Percentiles rank a stretch among this genome's conserved stretches.
Conservation (phyloP, 169 alveolate genomes). For the Plasmodium reichenowi region DNA sequence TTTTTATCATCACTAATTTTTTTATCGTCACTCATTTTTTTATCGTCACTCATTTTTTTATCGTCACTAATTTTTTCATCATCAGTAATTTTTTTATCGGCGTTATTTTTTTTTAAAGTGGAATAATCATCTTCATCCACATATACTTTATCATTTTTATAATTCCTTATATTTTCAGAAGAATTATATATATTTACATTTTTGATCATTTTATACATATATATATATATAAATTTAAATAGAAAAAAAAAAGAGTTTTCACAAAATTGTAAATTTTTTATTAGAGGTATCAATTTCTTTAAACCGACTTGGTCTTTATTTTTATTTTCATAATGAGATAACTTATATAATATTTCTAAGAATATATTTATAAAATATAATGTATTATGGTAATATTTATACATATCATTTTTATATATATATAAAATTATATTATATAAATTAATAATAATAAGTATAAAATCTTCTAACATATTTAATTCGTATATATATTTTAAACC, state of each 20-base stretch:
- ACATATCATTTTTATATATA: slow-evolving; percentile 21
- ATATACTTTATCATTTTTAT: too few relatives aligned
- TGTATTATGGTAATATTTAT: slow-evolving; percentile 25
- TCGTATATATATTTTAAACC: slow-evolving; percentile 55
- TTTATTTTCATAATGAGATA: slow-evolving; percentile 7
- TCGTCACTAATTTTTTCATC: background rate
- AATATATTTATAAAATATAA: slow-evolving; percentile 24
- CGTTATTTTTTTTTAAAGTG: background rate
- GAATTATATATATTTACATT: too few relatives aligned
- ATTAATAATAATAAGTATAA: slow-evolving; percentile 31
- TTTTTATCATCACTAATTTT: too few relatives aligned
- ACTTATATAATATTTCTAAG: slow-evolving; percentile 28
- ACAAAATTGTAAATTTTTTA: slow-evolving; percentile 11
- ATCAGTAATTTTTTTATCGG: too few relatives aligned
- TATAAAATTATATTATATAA: slow-evolving; percentile 57
- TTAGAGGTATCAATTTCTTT: slow-evolving; percentile 20
- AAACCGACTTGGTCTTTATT: slow-evolving; percentile 4
- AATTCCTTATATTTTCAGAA: too few relatives aligned
- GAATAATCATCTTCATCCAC: too few relatives aligned
- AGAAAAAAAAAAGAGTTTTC: slow-evolving; percentile 59
- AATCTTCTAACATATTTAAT: slow-evolving; percentile 49
- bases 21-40: too few relatives aligned
- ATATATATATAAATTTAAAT: slow-evolving; percentile 34
- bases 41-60: too few relatives aligned
- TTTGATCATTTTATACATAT: slow-evolving; percentile 12